These are phyloP conservation scores for Suhomyces xylopsoci DNA, from an alignment of 805 yeast genomes.

Conservation along the genomic window DNA sequence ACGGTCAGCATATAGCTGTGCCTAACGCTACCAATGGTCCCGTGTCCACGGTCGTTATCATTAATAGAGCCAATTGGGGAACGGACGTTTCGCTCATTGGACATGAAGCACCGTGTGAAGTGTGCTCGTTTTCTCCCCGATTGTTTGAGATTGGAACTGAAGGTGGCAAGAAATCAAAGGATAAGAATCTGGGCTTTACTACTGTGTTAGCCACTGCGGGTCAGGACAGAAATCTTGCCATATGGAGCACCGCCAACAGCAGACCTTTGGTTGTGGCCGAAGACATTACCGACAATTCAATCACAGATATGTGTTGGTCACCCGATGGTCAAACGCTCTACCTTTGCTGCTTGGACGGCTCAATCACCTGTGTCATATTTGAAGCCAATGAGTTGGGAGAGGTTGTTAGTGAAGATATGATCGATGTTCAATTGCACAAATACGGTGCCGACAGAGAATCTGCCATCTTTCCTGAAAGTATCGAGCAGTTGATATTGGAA, in stretches of 20 bases:
- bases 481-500: constrained; percentile 72
- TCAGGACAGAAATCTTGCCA: constrained; percentile 82
- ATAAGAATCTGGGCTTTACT: constrained; percentile 37
- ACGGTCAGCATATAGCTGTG: constrained; percentile 81
- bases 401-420: constrained; percentile 59
- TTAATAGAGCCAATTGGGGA: constrained; percentile 79
- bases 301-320: constrained; percentile 88
- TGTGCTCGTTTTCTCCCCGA: constrained; percentile 70
- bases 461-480: constrained; percentile 81
- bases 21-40: constrained; percentile 88
- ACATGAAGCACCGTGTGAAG: constrained; percentile 84
- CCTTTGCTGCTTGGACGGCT: constrained; percentile 80
- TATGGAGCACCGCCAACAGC: constrained; percentile 80
- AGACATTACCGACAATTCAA: constrained; percentile 70
- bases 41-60: constrained; percentile 67
- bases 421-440: constrained; percentile 67
- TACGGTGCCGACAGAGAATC: constrained; percentile 89
- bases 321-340: constrained; percentile 75
- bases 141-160: constrained; percentile 43
- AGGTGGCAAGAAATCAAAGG: constrained; percentile 11
- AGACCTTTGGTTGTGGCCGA: constrained; percentile 78
- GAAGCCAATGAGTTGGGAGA: constrained; percentile 62
- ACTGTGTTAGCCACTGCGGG: constrained; percentile 94
- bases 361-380: constrained; percentile 65
- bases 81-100: constrained; percentile 70